Evolutionary conservation across 2,329 filamentous ascomycete genomes (phyloP), one percentile per base, ranked within the genome.

Genomic region (Neobulgaria alba): DNA sequence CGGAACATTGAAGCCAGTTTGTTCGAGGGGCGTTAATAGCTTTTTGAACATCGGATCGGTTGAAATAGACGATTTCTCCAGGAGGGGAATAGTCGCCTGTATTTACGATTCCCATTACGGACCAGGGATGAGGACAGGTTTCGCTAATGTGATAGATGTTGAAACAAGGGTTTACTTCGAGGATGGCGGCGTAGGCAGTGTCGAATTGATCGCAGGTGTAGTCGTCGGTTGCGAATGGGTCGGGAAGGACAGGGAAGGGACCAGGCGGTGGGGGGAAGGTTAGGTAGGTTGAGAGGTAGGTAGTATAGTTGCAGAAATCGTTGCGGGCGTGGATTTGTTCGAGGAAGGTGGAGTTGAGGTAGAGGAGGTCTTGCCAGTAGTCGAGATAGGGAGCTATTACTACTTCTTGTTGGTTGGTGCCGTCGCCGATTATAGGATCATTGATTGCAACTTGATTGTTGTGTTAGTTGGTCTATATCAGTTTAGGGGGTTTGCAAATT

Each of bases 101-200:
- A n/a, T 79, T 78, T 0, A 82, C 79, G 61, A 82, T 81, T 12
- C 77, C 77, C 2, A 89, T 67, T 0, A 82, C 74, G 43, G 87
- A 79, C 71, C 76, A 85, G 2, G 75, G 65, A 2, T 79, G 50
- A 0, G 85, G 85, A 57, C 85, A 92, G 10, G 78, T 82, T 3
- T 76, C 78, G 2, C 75, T 75, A 10, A 90, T 73, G 37, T 83
- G 75, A 62, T 90, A 92, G 9, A 85, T 66, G 58, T 87, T 77
- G 63, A 83, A 93, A 66, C 86, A 92, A 0, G 85, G 85, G 63
- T 92, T 92, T 23, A 75, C 61, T 1, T 65, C 55, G 3, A 67
- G 47, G 5, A 72, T 71, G 20, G 76, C 79, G 0, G 67, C 50
- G 51, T 65, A 66, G 20, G 85, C 72, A 16, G 71, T 64, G 42